Percentiles rank a stretch among this genome's conserved stretches.
Conservation (phyloP, 2,329 filamentous ascomycete genomes). For the Penicillium sp. region DNA sequence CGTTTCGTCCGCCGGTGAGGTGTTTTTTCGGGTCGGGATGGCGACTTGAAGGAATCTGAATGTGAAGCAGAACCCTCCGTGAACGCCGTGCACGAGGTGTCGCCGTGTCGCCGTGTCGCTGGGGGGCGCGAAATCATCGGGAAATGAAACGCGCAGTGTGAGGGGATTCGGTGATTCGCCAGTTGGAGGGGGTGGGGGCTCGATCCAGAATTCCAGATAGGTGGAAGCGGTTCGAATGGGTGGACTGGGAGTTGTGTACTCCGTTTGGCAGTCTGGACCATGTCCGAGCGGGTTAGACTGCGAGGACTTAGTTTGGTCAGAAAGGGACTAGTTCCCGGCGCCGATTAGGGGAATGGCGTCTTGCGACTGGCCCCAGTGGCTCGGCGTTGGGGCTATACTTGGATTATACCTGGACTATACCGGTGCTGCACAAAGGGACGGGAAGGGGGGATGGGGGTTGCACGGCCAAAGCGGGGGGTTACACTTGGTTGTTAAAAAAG, state of each 20-base stretch:
- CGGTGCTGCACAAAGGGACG: neutral
- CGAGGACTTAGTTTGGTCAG: neutral
- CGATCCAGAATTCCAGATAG: neutral
- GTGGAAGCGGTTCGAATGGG: neutral
- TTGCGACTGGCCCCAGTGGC: neutral
- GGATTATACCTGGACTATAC: slow-evolving; percentile 1
- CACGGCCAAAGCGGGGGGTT: slow-evolving; percentile 14
- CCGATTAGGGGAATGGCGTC: neutral
- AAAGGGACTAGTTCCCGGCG: slow-evolving; percentile 8
- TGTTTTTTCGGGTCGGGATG: neutral
- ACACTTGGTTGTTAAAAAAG: neutral
- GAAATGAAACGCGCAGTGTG: neutral
- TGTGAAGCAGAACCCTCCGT: neutral
- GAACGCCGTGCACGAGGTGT: neutral
- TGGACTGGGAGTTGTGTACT: neutral
- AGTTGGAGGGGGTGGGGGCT: neutral
- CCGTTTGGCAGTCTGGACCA: neutral
- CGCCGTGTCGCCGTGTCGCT: neutral
- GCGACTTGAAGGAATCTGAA: neutral
- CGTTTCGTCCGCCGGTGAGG: neutral
- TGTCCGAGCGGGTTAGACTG: neutral
- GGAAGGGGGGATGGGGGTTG: neutral
- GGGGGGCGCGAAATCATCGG: slow-evolving; percentile 1
- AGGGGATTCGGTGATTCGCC: neutral
- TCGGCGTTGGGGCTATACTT: neutral